Base-by-base conservation (phyloP, 441 rosid genomes). In the Croton laevigatus region DNA sequence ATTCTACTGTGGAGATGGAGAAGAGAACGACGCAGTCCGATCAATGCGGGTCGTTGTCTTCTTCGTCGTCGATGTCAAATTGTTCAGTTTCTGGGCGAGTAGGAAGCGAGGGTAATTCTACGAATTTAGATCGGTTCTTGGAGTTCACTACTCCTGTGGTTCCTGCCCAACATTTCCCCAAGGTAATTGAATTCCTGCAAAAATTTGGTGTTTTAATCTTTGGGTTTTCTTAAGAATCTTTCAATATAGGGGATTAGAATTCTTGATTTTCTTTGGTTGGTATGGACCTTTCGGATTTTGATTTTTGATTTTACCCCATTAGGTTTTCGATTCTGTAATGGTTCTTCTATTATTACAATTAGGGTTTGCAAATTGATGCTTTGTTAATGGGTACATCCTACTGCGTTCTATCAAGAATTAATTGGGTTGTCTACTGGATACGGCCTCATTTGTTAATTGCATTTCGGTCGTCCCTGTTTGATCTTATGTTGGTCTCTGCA, bases 51-150 rank as follows among this genome's bases (percentile, higher is more conserved):
- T 82, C 87, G 19, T 53, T 44, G 51, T 54, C 60, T 34, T 65
- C 78, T 14, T 69, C 66, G n/a, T 68, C 78, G 55, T 17, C 58
- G 34, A 37, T 42, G 13, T 80, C 83, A 17, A 78, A 76, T 75
- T 82, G 81, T 65, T 82, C 85, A 38, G 72, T 79, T 5, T 80
- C 88, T 8, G 82, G 75, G 8, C 77, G 78, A 49, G 5, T 34
- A 6, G 73, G 44, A 45, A 46, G 51, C 22, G 66, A 49, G 3
- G 59, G 42, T 19, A 68, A 67, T 68, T 76, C 73, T 20, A 81
- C 96, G 14, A 93, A 91, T 82, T 83, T 91, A 83, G 91, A 87
- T 73, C 87, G 91, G 77, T 93, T 93, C 86, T 79, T 93, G 76
- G 89, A 86, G 74, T 71, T 66, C 72, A 87, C 97, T 4, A 88